Percentiles rank a stretch among this genome's conserved stretches.
phyloP scores from a whole-genome alignment of 2,329 filamentous ascomycete genomes.

The Neonectria punicea region DNA sequence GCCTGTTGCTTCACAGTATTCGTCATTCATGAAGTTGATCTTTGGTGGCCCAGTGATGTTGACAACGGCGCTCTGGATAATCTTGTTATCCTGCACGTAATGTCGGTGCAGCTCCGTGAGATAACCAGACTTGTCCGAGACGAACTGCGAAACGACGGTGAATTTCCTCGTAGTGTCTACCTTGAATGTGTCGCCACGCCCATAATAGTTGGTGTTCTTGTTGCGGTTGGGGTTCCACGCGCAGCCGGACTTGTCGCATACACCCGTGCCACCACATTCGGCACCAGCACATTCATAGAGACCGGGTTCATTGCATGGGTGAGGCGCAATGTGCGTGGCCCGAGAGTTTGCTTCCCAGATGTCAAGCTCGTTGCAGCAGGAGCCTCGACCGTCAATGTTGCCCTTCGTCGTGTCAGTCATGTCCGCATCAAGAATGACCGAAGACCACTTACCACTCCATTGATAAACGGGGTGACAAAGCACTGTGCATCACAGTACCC shows the following conservation, averaged over 20 bases:
- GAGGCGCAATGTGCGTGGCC: constrained; percentile 58
- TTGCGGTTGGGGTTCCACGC: constrained; percentile 55
- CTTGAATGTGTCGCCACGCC: constrained; percentile 40
- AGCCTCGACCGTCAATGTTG: constrained; percentile 41
- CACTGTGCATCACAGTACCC: constrained; percentile 74
- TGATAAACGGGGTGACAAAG: constrained; percentile 61
- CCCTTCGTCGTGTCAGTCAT: constrained; percentile 20
- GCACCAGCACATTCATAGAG: constrained; percentile 57
- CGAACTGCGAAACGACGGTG: constrained; percentile 63
- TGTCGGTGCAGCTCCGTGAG: constrained; percentile 61
- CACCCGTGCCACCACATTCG: constrained; percentile 51
- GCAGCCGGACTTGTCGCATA: constrained; percentile 58
- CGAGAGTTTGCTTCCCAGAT: constrained; percentile 65
- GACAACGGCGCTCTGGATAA: constrained; percentile 34
- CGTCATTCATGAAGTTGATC: constrained; percentile 50
- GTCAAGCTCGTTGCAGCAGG: constrained; percentile 66
- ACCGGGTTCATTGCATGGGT: constrained; percentile 58
- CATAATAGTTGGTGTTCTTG: constrained; percentile 47
- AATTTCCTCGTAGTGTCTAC: constrained; percentile 53
- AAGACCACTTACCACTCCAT: constrained; percentile 53
- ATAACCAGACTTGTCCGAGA: constrained; percentile 50
- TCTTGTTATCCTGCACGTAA: constrained; percentile 52
- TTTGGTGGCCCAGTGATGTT: constrained; percentile 42
- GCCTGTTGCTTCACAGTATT: constrained; percentile 48
- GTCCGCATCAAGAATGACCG: too few relatives aligned